Percentiles rank a stretch among this genome's conserved stretches.
These are phyloP conservation scores for Pleurotus salmoneostramineus DNA, from an alignment of 768 basidiomycete species.

Conservation along the genomic window DNA sequence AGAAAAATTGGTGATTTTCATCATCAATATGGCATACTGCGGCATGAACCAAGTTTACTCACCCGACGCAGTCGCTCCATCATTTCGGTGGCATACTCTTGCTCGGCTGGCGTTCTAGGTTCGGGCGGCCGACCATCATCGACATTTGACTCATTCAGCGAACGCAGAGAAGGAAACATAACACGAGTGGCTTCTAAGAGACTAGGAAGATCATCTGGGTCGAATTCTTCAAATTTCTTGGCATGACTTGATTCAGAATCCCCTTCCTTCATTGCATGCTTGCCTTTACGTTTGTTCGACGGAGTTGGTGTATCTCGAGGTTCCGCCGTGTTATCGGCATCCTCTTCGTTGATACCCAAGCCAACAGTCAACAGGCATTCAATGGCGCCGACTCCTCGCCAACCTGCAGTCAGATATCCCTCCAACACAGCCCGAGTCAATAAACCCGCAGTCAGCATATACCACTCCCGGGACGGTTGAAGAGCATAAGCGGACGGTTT, in stretches of 20 bases:
- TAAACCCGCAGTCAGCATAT: slow-evolving; percentile 70
- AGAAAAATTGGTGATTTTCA: neutral
- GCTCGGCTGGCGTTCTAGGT: slow-evolving; percentile 39
- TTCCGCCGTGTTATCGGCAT: slow-evolving; percentile 14
- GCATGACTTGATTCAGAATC: slow-evolving; percentile 13
- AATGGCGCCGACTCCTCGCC: slow-evolving; percentile 68
- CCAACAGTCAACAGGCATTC: slow-evolving; percentile 76
- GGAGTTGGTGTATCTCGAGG: slow-evolving; percentile 7
- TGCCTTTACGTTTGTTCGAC: slow-evolving; percentile 1
- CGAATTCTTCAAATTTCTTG: slow-evolving; percentile 52
- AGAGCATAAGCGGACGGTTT: slow-evolving; percentile 44
- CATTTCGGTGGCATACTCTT: slow-evolving; percentile 77
- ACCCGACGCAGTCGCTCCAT: slow-evolving; percentile 65
- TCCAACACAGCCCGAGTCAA: slow-evolving; percentile 82
- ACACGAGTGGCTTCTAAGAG: slow-evolving; percentile 62
- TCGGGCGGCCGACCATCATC: slow-evolving; percentile 21
- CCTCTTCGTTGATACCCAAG: slow-evolving; percentile 36
- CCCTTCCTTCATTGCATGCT: slow-evolving; percentile 9
- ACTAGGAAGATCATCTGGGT: slow-evolving; percentile 75
- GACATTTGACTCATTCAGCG: slow-evolving; percentile 14
- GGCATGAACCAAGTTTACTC: slow-evolving; percentile 21
- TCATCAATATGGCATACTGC: neutral
- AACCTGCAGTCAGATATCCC: slow-evolving; percentile 79
- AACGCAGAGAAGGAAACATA: slow-evolving; percentile 59
- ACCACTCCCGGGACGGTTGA: slow-evolving; percentile 76